Evolutionary conservation across 768 basidiomycete species (phyloP).

Genomic region (Cubamyces sp.): DNA sequence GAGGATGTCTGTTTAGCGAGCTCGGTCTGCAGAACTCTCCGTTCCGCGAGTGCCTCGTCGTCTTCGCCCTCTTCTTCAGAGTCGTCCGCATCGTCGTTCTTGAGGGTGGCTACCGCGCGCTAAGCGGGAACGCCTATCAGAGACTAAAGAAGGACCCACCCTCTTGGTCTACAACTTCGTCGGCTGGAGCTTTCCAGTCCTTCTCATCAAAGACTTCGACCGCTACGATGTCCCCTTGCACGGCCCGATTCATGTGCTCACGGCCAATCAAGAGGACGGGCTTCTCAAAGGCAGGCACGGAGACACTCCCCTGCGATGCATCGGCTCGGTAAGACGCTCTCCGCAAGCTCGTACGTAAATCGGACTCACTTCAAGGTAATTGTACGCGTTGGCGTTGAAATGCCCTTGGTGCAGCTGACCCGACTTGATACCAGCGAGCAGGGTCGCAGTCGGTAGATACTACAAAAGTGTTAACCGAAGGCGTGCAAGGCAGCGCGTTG

Average conservation of each 20-base stretch:
- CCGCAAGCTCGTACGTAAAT: background rate
- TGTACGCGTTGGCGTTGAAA: slow-evolving; percentile 94
- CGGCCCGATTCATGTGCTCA: slow-evolving; percentile 94
- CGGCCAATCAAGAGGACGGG: slow-evolving; percentile 85
- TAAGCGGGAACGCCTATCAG: slow-evolving; percentile 10
- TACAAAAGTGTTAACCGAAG: slow-evolving; percentile 36
- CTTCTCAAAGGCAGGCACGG: slow-evolving; percentile 71
- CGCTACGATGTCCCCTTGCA: slow-evolving; percentile 91
- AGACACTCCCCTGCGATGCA: slow-evolving; percentile 70
- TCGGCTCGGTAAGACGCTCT: background rate
- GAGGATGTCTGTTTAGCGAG: slow-evolving; percentile 36
- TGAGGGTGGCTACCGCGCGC: slow-evolving; percentile 64
- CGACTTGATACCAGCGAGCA: slow-evolving; percentile 83
- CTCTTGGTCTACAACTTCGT: slow-evolving; percentile 95
- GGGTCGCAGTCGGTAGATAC: slow-evolving; percentile 76
- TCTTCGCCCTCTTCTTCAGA: slow-evolving; percentile 60
- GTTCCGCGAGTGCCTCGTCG: slow-evolving; percentile 35
- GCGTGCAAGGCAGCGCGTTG: background rate
- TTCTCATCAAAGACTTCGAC: slow-evolving; percentile 85
- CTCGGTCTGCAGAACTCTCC: slow-evolving; percentile 35
- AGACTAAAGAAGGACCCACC: slow-evolving; percentile 45
- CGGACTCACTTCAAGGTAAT: slow-evolving; percentile 81
- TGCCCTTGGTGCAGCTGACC: slow-evolving; percentile 89
- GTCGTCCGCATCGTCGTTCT: slow-evolving; percentile 86
- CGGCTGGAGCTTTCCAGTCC: slow-evolving; percentile 91